Conservation (phyloP, 768 basidiomycete genomes). For the Candolleomyces eurysporus region DNA sequence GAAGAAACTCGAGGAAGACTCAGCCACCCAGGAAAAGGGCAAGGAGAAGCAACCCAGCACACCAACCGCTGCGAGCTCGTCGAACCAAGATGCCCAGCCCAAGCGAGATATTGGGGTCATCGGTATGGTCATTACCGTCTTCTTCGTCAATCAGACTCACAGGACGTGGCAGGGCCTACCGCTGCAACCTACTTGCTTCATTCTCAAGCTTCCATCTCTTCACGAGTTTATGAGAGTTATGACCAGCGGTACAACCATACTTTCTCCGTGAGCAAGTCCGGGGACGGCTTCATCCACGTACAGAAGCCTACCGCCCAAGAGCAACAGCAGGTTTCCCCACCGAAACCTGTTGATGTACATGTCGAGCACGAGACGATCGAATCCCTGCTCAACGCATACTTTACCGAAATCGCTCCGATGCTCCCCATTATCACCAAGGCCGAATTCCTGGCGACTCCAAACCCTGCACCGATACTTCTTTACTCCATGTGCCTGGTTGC, state of each 20-base stretch:
- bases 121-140: conserved; percentile 40
- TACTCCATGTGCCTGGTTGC: conserved; percentile 95
- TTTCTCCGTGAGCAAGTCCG: conserved; percentile 80
- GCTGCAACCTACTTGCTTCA: conserved; percentile 85
- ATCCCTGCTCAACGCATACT: conserved; percentile 87
- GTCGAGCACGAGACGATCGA: conserved; percentile 79
- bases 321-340: conserved; percentile 52
- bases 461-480: conserved; percentile 77
- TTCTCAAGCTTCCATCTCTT: conserved; percentile 83
- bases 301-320: conserved; percentile 54
- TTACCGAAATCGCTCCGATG: conserved; percentile 82
- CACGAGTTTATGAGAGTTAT: conserved; percentile 82
- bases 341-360: conserved; percentile 67
- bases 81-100: conserved; percentile 43
- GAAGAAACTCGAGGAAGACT: conserved; percentile 79
- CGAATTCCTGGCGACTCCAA: conserved; percentile 78
- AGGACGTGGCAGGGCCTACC: conserved; percentile 72
- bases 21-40: conserved; percentile 21
- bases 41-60: conserved; percentile 24
- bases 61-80: conserved; percentile 28
- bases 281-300: conserved; percentile 87
- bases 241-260: conserved; percentile 86
- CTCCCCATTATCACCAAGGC: conserved; percentile 85
- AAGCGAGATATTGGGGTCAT: conserved; percentile 62
- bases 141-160: conserved; percentile 38